Base-by-base conservation (phyloP, 148 eudicot species). In the Cornus kousa region DNA sequence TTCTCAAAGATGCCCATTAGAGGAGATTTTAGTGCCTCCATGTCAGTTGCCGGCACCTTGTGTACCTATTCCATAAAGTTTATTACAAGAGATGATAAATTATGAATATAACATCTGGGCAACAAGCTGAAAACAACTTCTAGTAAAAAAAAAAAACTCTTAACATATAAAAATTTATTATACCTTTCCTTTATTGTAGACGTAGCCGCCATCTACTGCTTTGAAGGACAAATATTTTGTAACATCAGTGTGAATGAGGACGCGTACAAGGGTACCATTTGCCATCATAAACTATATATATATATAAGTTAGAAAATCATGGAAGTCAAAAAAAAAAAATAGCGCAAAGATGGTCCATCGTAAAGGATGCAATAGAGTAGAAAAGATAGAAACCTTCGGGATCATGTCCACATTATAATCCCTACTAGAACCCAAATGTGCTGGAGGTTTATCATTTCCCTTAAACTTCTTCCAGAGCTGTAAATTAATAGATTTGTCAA, bases 11-110 rank as follows among this genome's bases (percentile, higher is more conserved):
- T 87, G 33, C 98, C 98, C 98, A 95, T 95, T 64, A 95, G 91
- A 53, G 97, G 98, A 70, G 98, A 95, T 82, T 91, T 95, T 75
- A 95, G 85, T 64, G 98, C 97, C 83, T 95, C 98, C 98, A 95
- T 95, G 84, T 95, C 98, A 81, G 93, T 95, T 33, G 98, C 98
- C 39, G 98, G 98, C 72, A 91, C 98, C 86, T 95, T 95, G 88
- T 95, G 97, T 79, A 91, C 83, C 98, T 94, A 76, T 68, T 71
- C 48, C 77, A 84, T 68, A 78, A 65, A 32, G 37, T 14, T 68
- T 43, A 43, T 37, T 68, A 70, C 50, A 71, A 64, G 48, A 40
- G 22, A 19, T 3, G 65, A 17, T 48, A 22, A 68, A 24, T 24
- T 33, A 66, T 23, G 68, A 78, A 71, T 60, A 82, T 48, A 59